phyloP scores from a whole-genome alignment of 2,329 filamentous ascomycete species.

The Verticillium zaregamsianum region DNA sequence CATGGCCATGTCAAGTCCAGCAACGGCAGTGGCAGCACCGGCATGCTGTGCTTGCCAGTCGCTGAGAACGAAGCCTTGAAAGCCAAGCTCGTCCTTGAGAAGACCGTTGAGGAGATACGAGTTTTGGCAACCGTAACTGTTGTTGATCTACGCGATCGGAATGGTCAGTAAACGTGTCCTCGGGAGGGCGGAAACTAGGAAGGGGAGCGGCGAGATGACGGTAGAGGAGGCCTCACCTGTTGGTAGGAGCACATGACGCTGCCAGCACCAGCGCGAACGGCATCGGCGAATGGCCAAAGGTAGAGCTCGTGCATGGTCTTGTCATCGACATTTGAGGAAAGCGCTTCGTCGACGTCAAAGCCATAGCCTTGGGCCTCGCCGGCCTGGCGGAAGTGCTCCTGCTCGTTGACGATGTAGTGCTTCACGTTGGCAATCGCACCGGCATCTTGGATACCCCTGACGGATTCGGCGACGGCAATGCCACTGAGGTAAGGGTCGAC shows the following conservation, averaged over 20 bases:
- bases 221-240: constrained; percentile 73
- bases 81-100: constrained; percentile 74
- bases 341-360: constrained; percentile 56
- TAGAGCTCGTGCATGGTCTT: constrained; percentile 73
- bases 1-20: constrained; percentile 86
- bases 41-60: constrained; percentile 77
- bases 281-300: constrained; percentile 74
- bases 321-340: constrained; percentile 64
- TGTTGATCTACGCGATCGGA: constrained; percentile 59
- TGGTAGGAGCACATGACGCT: constrained; percentile 68
- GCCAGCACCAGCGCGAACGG: constrained; percentile 62
- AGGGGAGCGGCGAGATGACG: constrained; percentile 35
- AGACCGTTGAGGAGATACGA: constrained; percentile 70
- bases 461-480: constrained; percentile 64
- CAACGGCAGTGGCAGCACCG: constrained; percentile 61
- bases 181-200: too few relatives aligned
- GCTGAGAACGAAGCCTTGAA: constrained; percentile 76
- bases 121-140: constrained; percentile 77
- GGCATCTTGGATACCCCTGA: constrained; percentile 76
- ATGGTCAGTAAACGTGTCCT: neutral
- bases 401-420: constrained; percentile 71
- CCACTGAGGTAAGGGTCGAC: constrained; percentile 74
- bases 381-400: constrained; percentile 71
- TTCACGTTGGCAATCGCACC: constrained; percentile 82
- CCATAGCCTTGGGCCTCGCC: constrained; percentile 49